Conservation (phyloP, 2,329 filamentous ascomycete species). For the Rhinocladiella similis region DNA sequence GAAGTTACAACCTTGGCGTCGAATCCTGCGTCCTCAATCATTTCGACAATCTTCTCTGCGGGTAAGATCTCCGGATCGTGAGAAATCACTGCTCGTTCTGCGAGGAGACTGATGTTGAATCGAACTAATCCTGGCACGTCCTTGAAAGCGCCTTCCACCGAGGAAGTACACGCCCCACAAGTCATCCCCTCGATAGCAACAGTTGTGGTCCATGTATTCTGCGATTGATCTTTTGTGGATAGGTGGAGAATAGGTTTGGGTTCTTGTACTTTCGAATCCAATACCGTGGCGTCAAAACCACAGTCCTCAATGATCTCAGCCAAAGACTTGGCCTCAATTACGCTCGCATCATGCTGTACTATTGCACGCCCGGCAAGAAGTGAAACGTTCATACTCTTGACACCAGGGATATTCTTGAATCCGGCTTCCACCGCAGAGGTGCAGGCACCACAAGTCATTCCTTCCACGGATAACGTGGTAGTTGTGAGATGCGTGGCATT, state of each 20-base stretch:
- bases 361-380: conserved; percentile 82
- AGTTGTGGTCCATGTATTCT: conserved; percentile 68
- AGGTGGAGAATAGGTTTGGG: conserved; percentile 35
- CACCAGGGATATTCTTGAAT: conserved; percentile 71
- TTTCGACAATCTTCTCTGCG: conserved; percentile 72
- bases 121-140: conserved; percentile 74
- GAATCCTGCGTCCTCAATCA: conserved; percentile 88
- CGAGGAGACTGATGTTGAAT: conserved; percentile 93
- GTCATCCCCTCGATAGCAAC: conserved; percentile 96
- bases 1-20: conserved; percentile 82
- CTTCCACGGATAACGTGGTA: conserved; percentile 76
- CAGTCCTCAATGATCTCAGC: conserved; percentile 64
- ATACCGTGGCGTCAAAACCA: conserved; percentile 76
- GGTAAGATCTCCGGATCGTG: conserved; percentile 74
- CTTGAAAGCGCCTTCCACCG: conserved; percentile 80
- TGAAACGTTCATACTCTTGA: conserved; percentile 78
- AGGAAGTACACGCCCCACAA: conserved; percentile 92
- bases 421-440: conserved; percentile 81
- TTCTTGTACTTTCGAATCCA: conserved; percentile 62
- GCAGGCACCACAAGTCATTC: conserved; percentile 90
- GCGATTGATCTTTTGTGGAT: conserved; percentile 34
- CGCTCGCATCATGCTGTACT: conserved; percentile 70
- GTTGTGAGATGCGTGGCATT: conserved; percentile 49
- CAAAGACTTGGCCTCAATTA: conserved; percentile 54
- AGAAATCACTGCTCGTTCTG: conserved; percentile 84